A percentile compares a stretch with the other conserved stretches of the same genome.
Evolutionary conservation across 2,329 filamentous ascomycete species (phyloP).

Genomic region (Neonectria coccinea): DNA sequence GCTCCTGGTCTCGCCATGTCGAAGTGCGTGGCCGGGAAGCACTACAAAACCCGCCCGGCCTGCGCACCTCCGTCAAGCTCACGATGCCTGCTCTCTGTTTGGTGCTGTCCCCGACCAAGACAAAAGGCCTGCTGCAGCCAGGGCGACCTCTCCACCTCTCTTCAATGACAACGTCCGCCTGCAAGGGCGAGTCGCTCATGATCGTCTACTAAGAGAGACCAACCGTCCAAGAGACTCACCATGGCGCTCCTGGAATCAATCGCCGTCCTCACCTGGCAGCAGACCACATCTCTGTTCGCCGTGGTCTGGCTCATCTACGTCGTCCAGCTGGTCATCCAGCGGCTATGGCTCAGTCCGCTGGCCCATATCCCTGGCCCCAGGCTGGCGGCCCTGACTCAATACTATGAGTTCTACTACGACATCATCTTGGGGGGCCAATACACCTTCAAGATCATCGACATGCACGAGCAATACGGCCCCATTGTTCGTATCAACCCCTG

Average conservation of each 20-base stretch:
- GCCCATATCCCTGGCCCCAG: slow-evolving; percentile 54
- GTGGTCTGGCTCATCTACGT: slow-evolving; percentile 48
- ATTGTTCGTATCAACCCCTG: slow-evolving; percentile 56
- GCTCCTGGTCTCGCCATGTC: slow-evolving; percentile 33
- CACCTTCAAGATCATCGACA: slow-evolving; percentile 54
- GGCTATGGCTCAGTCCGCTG: slow-evolving; percentile 54
- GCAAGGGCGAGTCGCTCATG: slow-evolving; percentile 44
- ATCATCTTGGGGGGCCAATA: slow-evolving; percentile 56
- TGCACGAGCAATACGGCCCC: slow-evolving; percentile 57
- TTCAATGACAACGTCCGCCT: slow-evolving; percentile 46
- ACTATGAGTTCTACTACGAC: slow-evolving; percentile 59
- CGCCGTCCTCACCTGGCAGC: slow-evolving; percentile 42
- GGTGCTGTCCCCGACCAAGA: slow-evolving; percentile 29
- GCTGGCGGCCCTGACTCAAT: slow-evolving; percentile 54
- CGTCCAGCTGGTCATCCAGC: slow-evolving; percentile 45
- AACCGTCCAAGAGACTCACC: slow-evolving; percentile 18
- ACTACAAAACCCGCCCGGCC: slow-evolving; percentile 42
- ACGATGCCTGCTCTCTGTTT: slow-evolving; percentile 12
- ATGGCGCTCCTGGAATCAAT: slow-evolving; percentile 43
- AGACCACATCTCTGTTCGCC: slow-evolving; percentile 41
- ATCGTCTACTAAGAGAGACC: slow-evolving; percentile 33
- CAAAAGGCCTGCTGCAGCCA: slow-evolving; percentile 41
- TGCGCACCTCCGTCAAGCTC: slow-evolving; percentile 32
- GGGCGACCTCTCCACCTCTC: slow-evolving; percentile 38
- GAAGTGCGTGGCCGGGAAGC: slow-evolving; percentile 34